A percentile compares a stretch with the other conserved stretches of the same genome.
phyloP scores from a whole-genome alignment of 2,329 filamentous ascomycete genomes.

The Aspergillus hortae region DNA sequence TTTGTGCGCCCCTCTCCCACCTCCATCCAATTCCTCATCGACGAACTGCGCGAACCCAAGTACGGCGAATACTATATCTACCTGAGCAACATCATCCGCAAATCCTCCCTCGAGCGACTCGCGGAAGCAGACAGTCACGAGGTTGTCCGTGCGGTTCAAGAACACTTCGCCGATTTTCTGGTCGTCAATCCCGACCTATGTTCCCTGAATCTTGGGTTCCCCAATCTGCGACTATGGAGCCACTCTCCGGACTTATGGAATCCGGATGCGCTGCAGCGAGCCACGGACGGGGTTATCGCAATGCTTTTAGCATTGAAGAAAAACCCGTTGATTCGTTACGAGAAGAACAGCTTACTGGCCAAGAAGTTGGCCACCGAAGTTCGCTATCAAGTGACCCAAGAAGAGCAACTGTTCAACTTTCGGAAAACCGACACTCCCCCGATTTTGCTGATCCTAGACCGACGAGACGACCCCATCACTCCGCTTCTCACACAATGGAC shows the following conservation, averaged over 20 bases:
- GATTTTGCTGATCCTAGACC: constrained; percentile 83
- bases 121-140: constrained; percentile 98
- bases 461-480: constrained; percentile 90
- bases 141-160: constrained; percentile 88
- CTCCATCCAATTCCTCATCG: constrained; percentile 88
- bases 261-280: constrained; percentile 77
- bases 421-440: constrained; percentile 91
- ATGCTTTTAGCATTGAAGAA: constrained; percentile 89
- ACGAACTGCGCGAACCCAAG: constrained; percentile 91
- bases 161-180: constrained; percentile 94
- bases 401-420: constrained; percentile 96
- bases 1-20: constrained; percentile 89
- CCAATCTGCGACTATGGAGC: constrained; percentile 75
- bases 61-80: constrained; percentile 97
- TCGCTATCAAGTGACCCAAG: constrained; percentile 87
- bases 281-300: constrained; percentile 82
- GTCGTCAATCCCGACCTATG: constrained; percentile 94
- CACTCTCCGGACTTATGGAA: constrained; percentile 84
- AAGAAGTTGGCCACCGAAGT: constrained; percentile 94
- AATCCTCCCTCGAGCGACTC: constrained; percentile 87
- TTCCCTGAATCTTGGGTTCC: constrained; percentile 69
- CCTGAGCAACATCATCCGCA: constrained; percentile 97
- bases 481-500: constrained; percentile 97
- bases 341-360: constrained; percentile 82
- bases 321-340: constrained; percentile 89